Evolutionary conservation across 371 early-diverging fungal genomes (phyloP).

Genomic region (Mortierella sp.): DNA sequence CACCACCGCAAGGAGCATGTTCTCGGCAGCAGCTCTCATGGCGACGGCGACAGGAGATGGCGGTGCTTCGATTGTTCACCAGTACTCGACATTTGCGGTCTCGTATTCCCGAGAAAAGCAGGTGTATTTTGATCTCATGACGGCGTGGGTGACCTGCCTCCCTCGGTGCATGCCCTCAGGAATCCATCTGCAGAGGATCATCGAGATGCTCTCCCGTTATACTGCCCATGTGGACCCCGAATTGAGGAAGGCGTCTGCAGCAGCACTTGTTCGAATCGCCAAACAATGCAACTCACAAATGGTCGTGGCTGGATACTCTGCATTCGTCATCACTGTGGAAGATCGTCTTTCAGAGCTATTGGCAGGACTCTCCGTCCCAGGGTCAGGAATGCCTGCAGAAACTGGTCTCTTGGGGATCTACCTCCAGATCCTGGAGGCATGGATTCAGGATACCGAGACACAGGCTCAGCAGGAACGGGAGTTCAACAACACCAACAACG

Average conservation of each 20-base stretch:
- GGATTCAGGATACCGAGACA: constrained; percentile 61
- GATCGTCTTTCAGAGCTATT: constrained; percentile 72
- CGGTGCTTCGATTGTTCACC: constrained; percentile 62
- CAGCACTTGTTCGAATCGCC: constrained; percentile 78
- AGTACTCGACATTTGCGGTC: constrained; percentile 70
- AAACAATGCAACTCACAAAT: constrained; percentile 73
- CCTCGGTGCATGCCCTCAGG: constrained; percentile 83
- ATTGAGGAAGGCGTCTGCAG: constrained; percentile 76
- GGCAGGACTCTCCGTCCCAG: constrained; percentile 40
- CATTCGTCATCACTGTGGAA: constrained; percentile 71
- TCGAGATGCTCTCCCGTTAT: constrained; percentile 85
- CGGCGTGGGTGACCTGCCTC: constrained; percentile 75
- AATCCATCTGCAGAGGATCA: constrained; percentile 67
- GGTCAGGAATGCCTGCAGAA: constrained; percentile 35
- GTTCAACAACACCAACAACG: background rate
- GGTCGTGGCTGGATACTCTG: constrained; percentile 68
- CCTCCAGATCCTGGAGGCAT: constrained; percentile 62
- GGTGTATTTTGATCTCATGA: constrained; percentile 75
- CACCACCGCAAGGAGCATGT: constrained; percentile 54
- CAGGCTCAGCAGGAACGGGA: constrained; percentile 27
- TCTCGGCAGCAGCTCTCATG: constrained; percentile 49
- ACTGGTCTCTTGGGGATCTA: constrained; percentile 56
- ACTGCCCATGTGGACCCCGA: constrained; percentile 87
- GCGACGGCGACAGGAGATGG: constrained; percentile 53
- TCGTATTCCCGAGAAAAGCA: constrained; percentile 78